These are phyloP conservation scores for Lactuca saligna DNA, from an alignment of 129 eudicot species.

Conservation along the genomic window DNA sequence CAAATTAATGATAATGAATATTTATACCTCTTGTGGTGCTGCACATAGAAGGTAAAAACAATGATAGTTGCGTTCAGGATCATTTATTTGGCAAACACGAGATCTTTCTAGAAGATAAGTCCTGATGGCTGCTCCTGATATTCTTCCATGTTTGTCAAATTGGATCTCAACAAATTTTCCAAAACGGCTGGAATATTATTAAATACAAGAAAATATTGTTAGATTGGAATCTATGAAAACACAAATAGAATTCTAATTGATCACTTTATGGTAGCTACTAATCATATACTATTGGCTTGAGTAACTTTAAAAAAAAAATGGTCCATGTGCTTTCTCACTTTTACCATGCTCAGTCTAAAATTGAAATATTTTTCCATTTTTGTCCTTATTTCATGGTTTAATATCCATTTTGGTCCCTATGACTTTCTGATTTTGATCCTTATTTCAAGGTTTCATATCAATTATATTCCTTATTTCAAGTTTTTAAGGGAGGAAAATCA, in stretches of 20 bases:
- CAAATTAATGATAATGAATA: not conserved
- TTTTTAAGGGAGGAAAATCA: not conserved
- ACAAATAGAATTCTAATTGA: not conserved
- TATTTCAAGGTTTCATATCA: too few relatives aligned
- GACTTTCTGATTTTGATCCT: not conserved
- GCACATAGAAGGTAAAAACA: constrained; percentile 98
- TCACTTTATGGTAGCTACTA: not conserved
- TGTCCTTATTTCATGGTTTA: not conserved
- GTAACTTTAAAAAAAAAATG: not conserved
- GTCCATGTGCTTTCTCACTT: not conserved
- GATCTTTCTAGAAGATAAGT: constrained; percentile 97
- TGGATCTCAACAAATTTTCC: constrained; percentile 99
- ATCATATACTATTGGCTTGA: not conserved
- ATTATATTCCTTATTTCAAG: not conserved
- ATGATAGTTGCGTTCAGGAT: constrained; percentile 97
- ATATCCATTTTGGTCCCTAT: not conserved
- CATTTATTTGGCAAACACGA: constrained; percentile 94
- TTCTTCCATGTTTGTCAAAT: constrained; percentile 95
- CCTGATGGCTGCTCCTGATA: constrained; percentile 99
- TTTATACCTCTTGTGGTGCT: constrained; percentile 90
- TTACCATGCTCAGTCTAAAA: not conserved
- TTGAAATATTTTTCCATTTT: not conserved
- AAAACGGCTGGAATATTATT: constrained; percentile 73
- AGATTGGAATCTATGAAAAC: constrained; percentile 4
- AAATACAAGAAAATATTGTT: constrained; percentile 10